Evolutionary conservation across 2,329 filamentous ascomycete species (phyloP).

Genomic region (Pestalotiopsis sp.): DNA sequence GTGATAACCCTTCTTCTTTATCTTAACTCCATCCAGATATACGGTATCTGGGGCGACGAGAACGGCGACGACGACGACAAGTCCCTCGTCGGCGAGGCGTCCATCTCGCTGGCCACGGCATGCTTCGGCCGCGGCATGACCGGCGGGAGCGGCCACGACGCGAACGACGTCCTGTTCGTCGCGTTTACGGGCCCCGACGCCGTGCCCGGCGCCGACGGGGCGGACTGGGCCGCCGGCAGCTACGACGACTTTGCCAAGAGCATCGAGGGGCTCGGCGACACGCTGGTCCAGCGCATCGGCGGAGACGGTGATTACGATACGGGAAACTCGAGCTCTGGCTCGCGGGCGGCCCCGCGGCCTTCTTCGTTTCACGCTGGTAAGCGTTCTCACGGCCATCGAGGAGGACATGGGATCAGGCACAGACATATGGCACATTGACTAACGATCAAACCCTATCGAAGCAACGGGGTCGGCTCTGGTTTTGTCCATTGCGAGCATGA

Average conservation of each 20-base stretch:
- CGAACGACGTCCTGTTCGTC: neutral
- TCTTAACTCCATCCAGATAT: neutral
- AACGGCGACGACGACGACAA: neutral
- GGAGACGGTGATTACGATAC: neutral
- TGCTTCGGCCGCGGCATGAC: neutral
- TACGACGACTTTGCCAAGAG: neutral
- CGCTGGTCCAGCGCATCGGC: neutral
- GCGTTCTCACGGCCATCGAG: neutral
- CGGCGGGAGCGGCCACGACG: neutral
- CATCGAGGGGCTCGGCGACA: conserved; percentile 1
- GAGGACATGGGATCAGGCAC: neutral
- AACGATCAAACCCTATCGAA: neutral
- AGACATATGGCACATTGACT: neutral
- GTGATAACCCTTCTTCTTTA: neutral
- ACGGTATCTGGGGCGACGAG: conserved; percentile 7
- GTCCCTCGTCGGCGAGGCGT: neutral
- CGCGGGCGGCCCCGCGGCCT: neutral
- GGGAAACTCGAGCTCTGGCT: neutral
- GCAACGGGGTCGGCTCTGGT: neutral
- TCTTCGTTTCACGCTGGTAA: neutral
- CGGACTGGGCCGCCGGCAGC: neutral
- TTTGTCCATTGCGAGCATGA: neutral
- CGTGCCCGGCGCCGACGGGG: neutral
- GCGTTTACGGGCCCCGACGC: neutral
- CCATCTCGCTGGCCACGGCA: neutral